Conservation (phyloP, 441 rosid genomes). For the Croton setiger region DNA sequence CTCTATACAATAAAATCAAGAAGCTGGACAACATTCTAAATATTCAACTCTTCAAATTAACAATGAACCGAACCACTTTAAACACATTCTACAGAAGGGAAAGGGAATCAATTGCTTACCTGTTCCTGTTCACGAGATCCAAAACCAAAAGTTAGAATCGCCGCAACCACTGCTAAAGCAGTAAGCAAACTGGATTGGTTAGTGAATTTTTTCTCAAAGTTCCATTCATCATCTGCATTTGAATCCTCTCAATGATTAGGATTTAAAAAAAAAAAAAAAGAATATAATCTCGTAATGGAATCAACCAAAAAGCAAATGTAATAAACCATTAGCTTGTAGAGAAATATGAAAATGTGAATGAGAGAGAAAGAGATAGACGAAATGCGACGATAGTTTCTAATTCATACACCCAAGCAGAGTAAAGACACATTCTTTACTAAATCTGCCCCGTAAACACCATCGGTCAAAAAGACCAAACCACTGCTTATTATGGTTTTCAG, state of each 20-base stretch:
- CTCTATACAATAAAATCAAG: not conserved
- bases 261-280: not conserved
- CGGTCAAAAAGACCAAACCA: not conserved
- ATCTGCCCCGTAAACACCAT: not conserved
- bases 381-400: not conserved
- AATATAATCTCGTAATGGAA: not conserved
- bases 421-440: not conserved
- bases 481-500: not conserved
- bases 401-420: not conserved
- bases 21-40: not conserved
- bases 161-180: conserved; percentile 51
- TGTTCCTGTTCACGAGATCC: conserved; percentile 52
- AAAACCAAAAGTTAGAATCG: conserved; percentile 49
- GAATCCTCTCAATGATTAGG: conserved; percentile 51
- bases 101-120: conserved; percentile 31
- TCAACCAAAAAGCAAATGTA: not conserved
- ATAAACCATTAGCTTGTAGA: not conserved
- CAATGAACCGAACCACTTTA: not conserved
- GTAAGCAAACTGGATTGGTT: conserved; percentile 43
- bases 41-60: not conserved
- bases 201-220: conserved; percentile 43
- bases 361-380: not conserved
- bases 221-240: conserved; percentile 47
- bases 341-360: not conserved
- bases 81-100: not conserved